Evolutionary conservation across 208 protist genomes (phyloP).

Genomic region (Porcisia deanei): DNA sequence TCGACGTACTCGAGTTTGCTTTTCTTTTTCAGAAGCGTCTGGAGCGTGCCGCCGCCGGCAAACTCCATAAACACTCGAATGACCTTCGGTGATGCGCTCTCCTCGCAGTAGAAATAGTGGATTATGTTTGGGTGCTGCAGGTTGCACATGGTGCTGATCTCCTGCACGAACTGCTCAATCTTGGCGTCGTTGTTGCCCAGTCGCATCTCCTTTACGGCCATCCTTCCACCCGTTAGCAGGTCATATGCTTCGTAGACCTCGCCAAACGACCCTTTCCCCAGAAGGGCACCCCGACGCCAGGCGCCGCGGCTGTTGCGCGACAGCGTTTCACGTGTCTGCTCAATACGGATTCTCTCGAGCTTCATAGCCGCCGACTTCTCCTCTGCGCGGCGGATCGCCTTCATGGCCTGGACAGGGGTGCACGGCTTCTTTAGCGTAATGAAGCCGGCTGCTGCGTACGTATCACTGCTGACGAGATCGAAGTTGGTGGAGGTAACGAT

Average conservation of each 20-base stretch:
- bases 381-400: slow-evolving; percentile 74
- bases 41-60: slow-evolving; percentile 82
- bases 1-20: slow-evolving; percentile 69
- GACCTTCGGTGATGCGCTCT: slow-evolving; percentile 57
- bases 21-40: slow-evolving; percentile 53
- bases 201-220: slow-evolving; percentile 91
- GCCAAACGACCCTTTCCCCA: slow-evolving; percentile 85
- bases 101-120: slow-evolving; percentile 93
- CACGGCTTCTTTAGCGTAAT: slow-evolving; percentile 85
- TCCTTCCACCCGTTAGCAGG: slow-evolving; percentile 82
- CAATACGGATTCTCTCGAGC: slow-evolving; percentile 74
- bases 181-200: slow-evolving; percentile 60
- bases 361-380: slow-evolving; percentile 75
- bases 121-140: slow-evolving; percentile 94
- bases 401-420: slow-evolving; percentile 74
- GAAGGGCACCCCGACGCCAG: slow-evolving; percentile 72
- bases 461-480: slow-evolving; percentile 53
- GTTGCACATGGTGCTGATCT: slow-evolving; percentile 91
- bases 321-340: slow-evolving; percentile 77
- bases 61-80: slow-evolving; percentile 93
- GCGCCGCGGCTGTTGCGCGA: slow-evolving; percentile 80
- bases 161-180: slow-evolving; percentile 81
- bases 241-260: slow-evolving; percentile 89
- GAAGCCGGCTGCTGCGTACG: slow-evolving; percentile 82
- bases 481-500: slow-evolving; percentile 75